Base-by-base conservation (phyloP, 768 basidiomycete species). In the Agaricus blazei region DNA sequence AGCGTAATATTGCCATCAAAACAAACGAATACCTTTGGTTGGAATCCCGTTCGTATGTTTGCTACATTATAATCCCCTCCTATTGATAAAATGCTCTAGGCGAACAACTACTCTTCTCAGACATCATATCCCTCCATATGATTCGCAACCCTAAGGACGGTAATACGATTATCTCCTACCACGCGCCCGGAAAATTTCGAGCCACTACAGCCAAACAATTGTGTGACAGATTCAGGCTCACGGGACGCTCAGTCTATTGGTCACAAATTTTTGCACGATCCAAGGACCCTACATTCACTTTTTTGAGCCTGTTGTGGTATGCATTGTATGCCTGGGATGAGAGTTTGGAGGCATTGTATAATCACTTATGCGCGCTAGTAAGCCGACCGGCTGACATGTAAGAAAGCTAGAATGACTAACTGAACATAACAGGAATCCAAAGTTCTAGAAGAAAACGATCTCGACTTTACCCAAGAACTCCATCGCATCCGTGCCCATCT, bases 281-380 rank as follows among this genome's bases (percentile, higher is more conserved):
- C 1, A 64, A 63, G 8, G 80, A 81, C 56, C 77, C 78, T 1
- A 80, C 80, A 0, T 77, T 80, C 51, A 50, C 78, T 0, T 66
- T 81, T 34, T 59, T 82, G 24, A 68, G 76, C 5, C 69, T 73
- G 24, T 61, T 81, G 26, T 81, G 79, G 80, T 75, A 81, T 50
- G 72, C 78, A 3, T 52, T 80, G 40, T 82, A 80, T 58, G 75
- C 76, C 1, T 82, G 79, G 78, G 80, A 82, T 48, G 72, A 81
- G 61, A 68, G 77, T 0, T 63, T 82, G 4, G 80, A 80, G 56
- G 60, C 62, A 15, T 63, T 82, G 24, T 79, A 79, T 49, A 58
- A 63, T 2, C 72, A 80, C 57, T 70, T 81, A 40, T 73, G 67
- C 58, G 58, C 52, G 29, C 67, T 80, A 37, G 79, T 80, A 52